phyloP scores from a whole-genome alignment of 2,329 filamentous ascomycete genomes.

The Hymenoscyphus occultus region DNA sequence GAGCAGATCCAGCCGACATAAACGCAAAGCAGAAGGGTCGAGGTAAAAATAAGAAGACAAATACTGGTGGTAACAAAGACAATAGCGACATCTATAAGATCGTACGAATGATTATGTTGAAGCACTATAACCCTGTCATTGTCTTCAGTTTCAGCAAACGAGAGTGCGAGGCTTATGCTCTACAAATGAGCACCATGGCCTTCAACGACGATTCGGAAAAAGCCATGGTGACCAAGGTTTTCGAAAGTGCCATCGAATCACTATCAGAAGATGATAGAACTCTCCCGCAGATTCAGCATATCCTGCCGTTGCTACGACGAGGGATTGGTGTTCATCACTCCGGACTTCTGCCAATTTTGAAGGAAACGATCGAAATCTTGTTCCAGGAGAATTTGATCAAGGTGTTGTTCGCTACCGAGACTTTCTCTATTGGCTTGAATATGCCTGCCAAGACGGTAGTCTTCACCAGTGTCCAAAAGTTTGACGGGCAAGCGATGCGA shows the following conservation, averaged over 20 bases:
- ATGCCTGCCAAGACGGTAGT: conserved; percentile 99
- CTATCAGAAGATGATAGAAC: conserved; percentile 87
- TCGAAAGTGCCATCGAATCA: conserved; percentile 87
- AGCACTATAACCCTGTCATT: conserved; percentile 96
- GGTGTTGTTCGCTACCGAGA: conserved; percentile 95
- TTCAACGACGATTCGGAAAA: conserved; percentile 98
- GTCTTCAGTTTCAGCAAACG: conserved; percentile 99
- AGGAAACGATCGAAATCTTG: conserved; percentile 97
- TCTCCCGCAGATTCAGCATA: conserved; percentile 85
- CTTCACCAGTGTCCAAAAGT: conserved; percentile 96
- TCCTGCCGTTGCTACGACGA: conserved; percentile 81
- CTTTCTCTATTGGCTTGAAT: conserved; percentile 96
- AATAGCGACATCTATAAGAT: conserved; percentile 92
- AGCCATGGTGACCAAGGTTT: conserved; percentile 89
- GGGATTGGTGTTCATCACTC: conserved; percentile 98
- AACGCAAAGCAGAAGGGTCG: conserved; percentile 79
- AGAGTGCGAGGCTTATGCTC: conserved; percentile 86
- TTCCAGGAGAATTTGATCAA: conserved; percentile 99
- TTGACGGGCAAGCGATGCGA: conserved; percentile 75
- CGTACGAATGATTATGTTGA: conserved; percentile 97
- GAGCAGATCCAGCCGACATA: conserved; percentile 75
- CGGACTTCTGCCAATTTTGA: conserved; percentile 88
- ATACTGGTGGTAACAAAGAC: conserved; percentile 76
- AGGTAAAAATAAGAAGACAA: conserved; percentile 87
- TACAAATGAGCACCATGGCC: conserved; percentile 80